Evolutionary conservation across 768 basidiomycete species (phyloP).

Genomic region (Multifurca ochricompacta): DNA sequence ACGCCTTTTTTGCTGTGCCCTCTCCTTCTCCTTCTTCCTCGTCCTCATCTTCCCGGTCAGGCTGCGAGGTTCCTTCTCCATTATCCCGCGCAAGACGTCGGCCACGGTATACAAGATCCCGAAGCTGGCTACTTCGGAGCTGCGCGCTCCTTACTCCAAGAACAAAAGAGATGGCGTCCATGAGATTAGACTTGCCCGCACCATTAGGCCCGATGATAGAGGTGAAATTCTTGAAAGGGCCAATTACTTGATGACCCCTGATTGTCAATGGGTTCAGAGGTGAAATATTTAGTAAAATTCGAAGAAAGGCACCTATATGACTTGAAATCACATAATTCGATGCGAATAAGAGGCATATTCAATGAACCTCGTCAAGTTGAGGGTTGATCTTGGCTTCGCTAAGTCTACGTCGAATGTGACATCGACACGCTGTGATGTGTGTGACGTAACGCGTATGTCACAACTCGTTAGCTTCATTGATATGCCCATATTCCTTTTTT

Average conservation of each 20-base stretch:
- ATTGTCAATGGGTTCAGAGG: neutral
- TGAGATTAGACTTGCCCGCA: constrained; percentile 96
- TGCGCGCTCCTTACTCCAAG: constrained; percentile 93
- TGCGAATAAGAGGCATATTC: constrained; percentile 70
- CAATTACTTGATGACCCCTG: constrained; percentile 78
- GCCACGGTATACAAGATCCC: constrained; percentile 96
- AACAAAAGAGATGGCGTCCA: constrained; percentile 99
- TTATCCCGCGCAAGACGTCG: constrained; percentile 51
- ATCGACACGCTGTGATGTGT: neutral
- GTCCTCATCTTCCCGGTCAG: constrained; percentile 38
- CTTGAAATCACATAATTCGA: constrained; percentile 96
- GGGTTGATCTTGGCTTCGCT: neutral
- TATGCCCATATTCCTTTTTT: too few species aligned
- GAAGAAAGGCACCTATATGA: constrained; percentile 72
- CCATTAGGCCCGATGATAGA: constrained; percentile 98
- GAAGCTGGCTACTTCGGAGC: constrained; percentile 85
- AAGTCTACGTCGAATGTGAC: neutral
- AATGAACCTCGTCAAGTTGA: neutral
- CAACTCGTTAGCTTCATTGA: too few species aligned
- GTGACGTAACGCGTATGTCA: constrained; percentile 8
- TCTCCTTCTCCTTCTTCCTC: constrained; percentile 53
- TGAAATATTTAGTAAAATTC: constrained; percentile 9
- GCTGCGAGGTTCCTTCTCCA: constrained; percentile 30
- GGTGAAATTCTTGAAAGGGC: constrained; percentile 89
- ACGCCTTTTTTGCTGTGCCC: constrained; percentile 84